Percentiles rank a stretch among this genome's conserved stretches.
phyloP scores from a whole-genome alignment of 108 stramenopile species.

The Fragilariopsis cylindrus region DNA sequence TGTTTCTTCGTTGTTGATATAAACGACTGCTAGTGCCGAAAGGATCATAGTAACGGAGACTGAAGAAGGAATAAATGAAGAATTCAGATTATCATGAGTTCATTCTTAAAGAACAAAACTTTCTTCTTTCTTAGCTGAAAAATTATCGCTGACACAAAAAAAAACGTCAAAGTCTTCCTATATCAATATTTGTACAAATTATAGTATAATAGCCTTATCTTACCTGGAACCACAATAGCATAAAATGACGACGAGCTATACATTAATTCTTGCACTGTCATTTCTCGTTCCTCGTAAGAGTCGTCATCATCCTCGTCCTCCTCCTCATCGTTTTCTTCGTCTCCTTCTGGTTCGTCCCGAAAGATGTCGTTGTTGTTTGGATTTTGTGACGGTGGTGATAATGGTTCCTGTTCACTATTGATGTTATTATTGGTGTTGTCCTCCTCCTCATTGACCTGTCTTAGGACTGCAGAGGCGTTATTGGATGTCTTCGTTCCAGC shows the following conservation, averaged over 20 bases:
- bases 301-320: constrained; percentile 16
- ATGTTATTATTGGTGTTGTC: too few species aligned
- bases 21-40: constrained; percentile 77
- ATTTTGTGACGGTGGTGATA: too few species aligned
- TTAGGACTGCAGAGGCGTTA: too few species aligned
- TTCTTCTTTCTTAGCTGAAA: background rate
- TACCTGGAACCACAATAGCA: constrained; percentile 80
- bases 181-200: background rate
- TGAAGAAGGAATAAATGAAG: constrained; percentile 12
- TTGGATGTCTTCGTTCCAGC: too few species aligned
- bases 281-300: constrained; percentile 30
- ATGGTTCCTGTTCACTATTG: too few species aligned
- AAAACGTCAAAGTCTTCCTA: too few species aligned
- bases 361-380: constrained; percentile 7
- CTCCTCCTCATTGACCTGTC: too few species aligned
- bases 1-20: constrained; percentile 70
- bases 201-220: background rate
- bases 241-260: constrained; percentile 82
- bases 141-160: background rate
- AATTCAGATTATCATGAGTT: background rate
- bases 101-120: background rate
- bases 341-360: constrained; percentile 21
- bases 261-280: constrained; percentile 70
- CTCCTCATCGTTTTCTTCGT: background rate
- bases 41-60: constrained; percentile 85